phyloP scores from a whole-genome alignment of 345 rosid species.

The Triadica sebifera region DNA sequence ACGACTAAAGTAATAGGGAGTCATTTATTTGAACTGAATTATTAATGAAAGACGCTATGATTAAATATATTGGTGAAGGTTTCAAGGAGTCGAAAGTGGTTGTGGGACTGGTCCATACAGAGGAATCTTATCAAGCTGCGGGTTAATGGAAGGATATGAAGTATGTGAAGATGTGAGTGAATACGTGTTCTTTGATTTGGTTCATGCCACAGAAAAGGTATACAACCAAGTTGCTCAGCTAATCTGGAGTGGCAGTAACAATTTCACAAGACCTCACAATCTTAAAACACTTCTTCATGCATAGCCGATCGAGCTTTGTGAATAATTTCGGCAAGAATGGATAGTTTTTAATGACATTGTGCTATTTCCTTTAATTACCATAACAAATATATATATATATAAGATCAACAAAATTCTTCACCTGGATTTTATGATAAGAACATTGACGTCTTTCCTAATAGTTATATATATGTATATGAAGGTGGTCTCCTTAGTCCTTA shows the following conservation, averaged over 20 bases:
- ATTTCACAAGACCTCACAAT: constrained; percentile 40
- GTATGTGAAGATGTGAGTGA: constrained; percentile 55
- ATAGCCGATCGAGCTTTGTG: background rate
- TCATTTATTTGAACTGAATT: too few relatives aligned
- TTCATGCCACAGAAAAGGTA: constrained; percentile 55
- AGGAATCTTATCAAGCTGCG: constrained; percentile 63
- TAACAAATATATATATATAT: too few relatives aligned
- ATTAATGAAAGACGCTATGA: too few relatives aligned
- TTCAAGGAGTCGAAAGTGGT: constrained; percentile 26
- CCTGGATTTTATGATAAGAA: too few relatives aligned
- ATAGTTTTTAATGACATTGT: too few relatives aligned
- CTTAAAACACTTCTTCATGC: constrained; percentile 35
- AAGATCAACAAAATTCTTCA: too few relatives aligned
- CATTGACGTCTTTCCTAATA: too few relatives aligned
- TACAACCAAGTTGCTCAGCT: constrained; percentile 51
- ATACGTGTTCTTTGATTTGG: constrained; percentile 62
- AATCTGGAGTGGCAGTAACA: constrained; percentile 53
- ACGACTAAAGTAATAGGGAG: too few relatives aligned
- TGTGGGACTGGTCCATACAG: constrained; percentile 65
- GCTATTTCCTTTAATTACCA: too few relatives aligned
- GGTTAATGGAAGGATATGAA: constrained; percentile 53
- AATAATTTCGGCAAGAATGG: too few relatives aligned
- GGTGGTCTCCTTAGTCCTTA: too few relatives aligned
- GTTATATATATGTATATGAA: too few relatives aligned
- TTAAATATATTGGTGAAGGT: background rate